Base-by-base conservation (phyloP, 2,329 filamentous ascomycete species). In the Colletotrichum destructivum region DNA sequence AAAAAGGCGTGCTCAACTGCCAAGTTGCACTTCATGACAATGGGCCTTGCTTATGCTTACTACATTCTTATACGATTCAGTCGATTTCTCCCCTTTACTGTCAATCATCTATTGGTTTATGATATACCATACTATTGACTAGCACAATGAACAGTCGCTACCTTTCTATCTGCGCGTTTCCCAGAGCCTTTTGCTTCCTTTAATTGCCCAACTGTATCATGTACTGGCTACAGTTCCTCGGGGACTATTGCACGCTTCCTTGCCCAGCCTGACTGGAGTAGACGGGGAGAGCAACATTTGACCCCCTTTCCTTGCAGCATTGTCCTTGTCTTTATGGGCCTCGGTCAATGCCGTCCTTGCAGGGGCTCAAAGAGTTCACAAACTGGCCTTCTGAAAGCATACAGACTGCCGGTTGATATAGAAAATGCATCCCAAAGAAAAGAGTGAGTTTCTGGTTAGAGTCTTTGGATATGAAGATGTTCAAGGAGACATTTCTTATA, bases 1-100 rank as follows among this genome's bases (percentile, higher is more conserved):
- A 69, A 69, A 51, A 64, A 69, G 69, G 59, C 59, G 66, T 71
- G 61, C 62, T 63, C 59, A 42, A 57, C 40, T 57, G 35, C 54
- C 9, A 38, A 38, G 35, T 38, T 38, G 35, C 35, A 11, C 35
- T 38, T 3, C 3, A 11, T 38, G 3, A 38, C 35, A 38, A 38
- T 38, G 8, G 35, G 35, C 35, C 23, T 18, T 31, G 49, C 31
- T 16, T 57, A 23, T 21, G 18, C 52, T 38, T 38, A 7, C 6
- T 31, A 13, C 31, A 55, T 18, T 55, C 9, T 38, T 13, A 2
- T n/a, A 38, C 9, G 8, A 12, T 12, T 11, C 11, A 12, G 4
- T 38, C 12, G 1, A 35, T 9, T 35, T 35, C 31, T 35, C 9
- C 5, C 8, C 1, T 8, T 9, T 35, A 9, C 31, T 35, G 31